These are phyloP conservation scores for Plectosphaerella cucumerina DNA, from an alignment of 2,329 filamentous ascomycete species.

Conservation along the genomic window DNA sequence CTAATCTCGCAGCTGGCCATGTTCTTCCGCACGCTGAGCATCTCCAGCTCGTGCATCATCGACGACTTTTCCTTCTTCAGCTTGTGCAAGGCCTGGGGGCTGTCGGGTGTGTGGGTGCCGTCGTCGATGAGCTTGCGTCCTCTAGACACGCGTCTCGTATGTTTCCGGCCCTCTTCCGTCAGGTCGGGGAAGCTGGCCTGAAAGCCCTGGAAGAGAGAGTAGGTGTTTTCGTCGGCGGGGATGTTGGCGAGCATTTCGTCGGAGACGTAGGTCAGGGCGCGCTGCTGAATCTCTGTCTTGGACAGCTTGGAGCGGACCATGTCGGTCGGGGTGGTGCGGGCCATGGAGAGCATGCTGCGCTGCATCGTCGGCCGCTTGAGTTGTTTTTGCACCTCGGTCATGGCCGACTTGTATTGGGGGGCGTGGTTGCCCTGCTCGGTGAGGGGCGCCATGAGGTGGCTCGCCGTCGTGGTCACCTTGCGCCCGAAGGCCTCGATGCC, in stretches of 20 bases:
- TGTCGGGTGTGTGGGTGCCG: conserved; percentile 47
- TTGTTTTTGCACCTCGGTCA: conserved; percentile 86
- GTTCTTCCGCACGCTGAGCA: conserved; percentile 89
- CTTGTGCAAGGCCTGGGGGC: conserved; percentile 64
- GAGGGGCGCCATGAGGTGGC: conserved; percentile 75
- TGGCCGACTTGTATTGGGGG: conserved; percentile 77
- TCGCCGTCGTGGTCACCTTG: conserved; percentile 92
- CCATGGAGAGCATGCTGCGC: conserved; percentile 85
- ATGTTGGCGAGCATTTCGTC: conserved; percentile 89
- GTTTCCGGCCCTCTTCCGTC: conserved; percentile 66
- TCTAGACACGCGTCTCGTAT: conserved; percentile 66
- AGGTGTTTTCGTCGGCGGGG: conserved; percentile 78
- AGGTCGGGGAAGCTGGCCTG: conserved; percentile 78
- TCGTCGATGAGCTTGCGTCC: conserved; percentile 73
- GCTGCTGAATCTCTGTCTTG: conserved; percentile 87
- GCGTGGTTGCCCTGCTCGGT: conserved; percentile 43
- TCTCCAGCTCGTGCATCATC: conserved; percentile 81
- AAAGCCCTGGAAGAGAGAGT: conserved; percentile 95
- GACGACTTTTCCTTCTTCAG: conserved; percentile 76
- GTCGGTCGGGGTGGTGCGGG: conserved; percentile 88
- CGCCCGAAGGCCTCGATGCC: conserved; percentile 89
- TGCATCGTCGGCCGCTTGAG: conserved; percentile 80
- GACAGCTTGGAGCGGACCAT: conserved; percentile 86
- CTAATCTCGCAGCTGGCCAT: conserved; percentile 96
- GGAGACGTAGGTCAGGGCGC: conserved; percentile 80